Percentiles rank a stretch among this genome's conserved stretches.
Evolutionary conservation across 1,284 basidiomycete genomes (phyloP).

Genomic region (Peniophora sp.): DNA sequence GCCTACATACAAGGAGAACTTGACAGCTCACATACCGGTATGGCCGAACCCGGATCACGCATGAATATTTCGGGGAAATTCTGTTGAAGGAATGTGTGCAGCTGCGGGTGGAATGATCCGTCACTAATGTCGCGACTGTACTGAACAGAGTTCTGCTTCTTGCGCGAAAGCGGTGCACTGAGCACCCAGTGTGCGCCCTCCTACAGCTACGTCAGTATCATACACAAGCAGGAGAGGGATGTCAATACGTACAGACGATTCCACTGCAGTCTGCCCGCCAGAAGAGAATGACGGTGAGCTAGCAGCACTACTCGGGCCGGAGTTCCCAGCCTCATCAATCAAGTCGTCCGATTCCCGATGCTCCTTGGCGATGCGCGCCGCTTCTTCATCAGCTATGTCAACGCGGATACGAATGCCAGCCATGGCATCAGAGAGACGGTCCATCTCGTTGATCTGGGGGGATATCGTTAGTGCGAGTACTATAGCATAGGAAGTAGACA

Average conservation of each 20-base stretch:
- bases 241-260: background rate
- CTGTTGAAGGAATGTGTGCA: constrained; percentile 9
- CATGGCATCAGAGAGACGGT: constrained; percentile 11
- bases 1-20: background rate
- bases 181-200: background rate
- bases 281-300: no score
- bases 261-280: background rate
- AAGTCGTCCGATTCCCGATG: background rate
- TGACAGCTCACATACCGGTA: background rate
- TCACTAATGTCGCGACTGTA: background rate
- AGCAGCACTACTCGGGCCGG: no score
- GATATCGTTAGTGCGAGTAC: background rate
- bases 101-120: constrained; percentile 6
- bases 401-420: constrained; percentile 5
- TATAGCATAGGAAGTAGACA: background rate
- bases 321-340: no score
- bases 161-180: background rate
- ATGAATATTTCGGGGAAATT: no score
- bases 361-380: background rate
- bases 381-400: background rate
- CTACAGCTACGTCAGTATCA: no score
- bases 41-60: background rate
- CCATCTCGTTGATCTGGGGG: constrained; percentile 12
- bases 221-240: background rate
- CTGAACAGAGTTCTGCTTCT: background rate